Evolutionary conservation across 2,329 filamentous ascomycete genomes (phyloP).

Genomic region (Septoria linicola): DNA sequence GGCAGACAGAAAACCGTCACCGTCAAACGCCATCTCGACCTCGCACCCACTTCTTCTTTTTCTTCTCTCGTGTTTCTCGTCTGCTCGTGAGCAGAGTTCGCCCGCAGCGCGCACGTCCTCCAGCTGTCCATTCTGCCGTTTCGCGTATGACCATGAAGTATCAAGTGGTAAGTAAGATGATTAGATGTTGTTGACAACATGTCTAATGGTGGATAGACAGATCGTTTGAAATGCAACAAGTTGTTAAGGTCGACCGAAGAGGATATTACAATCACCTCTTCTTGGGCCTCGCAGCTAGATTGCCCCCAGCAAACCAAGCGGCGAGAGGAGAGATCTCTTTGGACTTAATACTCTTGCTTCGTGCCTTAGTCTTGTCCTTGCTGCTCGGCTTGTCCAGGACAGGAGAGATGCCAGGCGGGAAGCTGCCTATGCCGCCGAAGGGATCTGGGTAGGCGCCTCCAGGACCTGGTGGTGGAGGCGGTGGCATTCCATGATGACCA

Average conservation of each 20-base stretch:
- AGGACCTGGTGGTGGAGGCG: constrained; percentile 25
- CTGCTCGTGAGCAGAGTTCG: too few species aligned
- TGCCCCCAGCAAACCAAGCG: constrained; percentile 34
- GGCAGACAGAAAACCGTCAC: constrained; percentile 9
- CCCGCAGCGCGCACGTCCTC: neutral
- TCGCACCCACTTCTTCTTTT: neutral
- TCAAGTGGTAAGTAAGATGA: neutral
- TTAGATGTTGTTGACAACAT: neutral
- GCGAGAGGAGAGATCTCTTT: constrained; percentile 30
- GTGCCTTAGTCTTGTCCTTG: constrained; percentile 23
- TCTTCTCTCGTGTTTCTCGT: too few species aligned
- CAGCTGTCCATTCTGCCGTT: neutral
- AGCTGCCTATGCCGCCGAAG: constrained; percentile 16
- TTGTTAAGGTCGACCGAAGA: neutral
- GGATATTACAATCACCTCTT: constrained; percentile 8
- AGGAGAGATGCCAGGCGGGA: constrained; percentile 14
- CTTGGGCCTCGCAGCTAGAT: constrained; percentile 19
- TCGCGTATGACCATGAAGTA: constrained; percentile 3
- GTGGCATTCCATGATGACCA: constrained; percentile 16
- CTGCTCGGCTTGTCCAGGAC: constrained; percentile 16
- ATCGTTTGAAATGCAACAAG: constrained; percentile 4
- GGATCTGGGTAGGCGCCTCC: constrained; percentile 20
- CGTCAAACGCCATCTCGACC: constrained; percentile 1
- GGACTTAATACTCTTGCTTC: constrained; percentile 24
- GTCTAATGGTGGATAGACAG: neutral